These are phyloP conservation scores for Beauveria varroae DNA, from an alignment of 2,329 filamentous ascomycete species.

Conservation along the genomic window DNA sequence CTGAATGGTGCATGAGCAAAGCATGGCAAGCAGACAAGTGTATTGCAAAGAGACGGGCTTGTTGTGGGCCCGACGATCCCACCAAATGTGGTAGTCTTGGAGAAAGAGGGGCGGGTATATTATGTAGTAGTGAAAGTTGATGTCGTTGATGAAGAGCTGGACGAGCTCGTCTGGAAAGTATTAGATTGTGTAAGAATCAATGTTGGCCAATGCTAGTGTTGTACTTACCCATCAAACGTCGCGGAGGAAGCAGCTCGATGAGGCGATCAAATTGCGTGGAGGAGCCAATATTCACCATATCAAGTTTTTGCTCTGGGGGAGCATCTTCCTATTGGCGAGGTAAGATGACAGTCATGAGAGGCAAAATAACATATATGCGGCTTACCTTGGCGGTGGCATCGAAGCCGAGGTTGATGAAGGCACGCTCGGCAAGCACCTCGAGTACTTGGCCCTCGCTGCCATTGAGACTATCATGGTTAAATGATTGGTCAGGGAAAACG, in stretches of 20 bases:
- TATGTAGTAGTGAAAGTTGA: slow-evolving; percentile 28
- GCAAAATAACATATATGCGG: neutral
- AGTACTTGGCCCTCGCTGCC: slow-evolving; percentile 10
- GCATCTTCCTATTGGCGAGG: neutral
- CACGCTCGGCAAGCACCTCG: slow-evolving; percentile 17
- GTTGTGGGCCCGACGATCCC: slow-evolving; percentile 17
- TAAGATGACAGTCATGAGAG: neutral
- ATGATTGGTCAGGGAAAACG: neutral
- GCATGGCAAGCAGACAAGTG: slow-evolving; percentile 22
- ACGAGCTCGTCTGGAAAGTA: slow-evolving; percentile 20
- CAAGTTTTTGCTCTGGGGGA: slow-evolving; percentile 14
- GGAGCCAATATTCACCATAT: slow-evolving; percentile 15
- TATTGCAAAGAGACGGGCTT: slow-evolving; percentile 21
- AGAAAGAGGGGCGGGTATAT: slow-evolving; percentile 24
- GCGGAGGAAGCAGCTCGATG: slow-evolving; percentile 19
- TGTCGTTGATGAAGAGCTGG: slow-evolving; percentile 21
- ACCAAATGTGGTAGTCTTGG: slow-evolving; percentile 25
- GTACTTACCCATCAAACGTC: slow-evolving; percentile 19
- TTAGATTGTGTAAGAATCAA: neutral
- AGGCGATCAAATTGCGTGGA: slow-evolving; percentile 18
- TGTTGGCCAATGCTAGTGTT: neutral
- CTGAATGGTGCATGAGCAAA: slow-evolving; percentile 23
- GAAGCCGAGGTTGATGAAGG: slow-evolving; percentile 17
- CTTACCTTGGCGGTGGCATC: slow-evolving; percentile 8
- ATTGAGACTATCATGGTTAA: neutral